Conservation (phyloP, 805 yeast species). For the Saccharomyces paradoxus region DNA sequence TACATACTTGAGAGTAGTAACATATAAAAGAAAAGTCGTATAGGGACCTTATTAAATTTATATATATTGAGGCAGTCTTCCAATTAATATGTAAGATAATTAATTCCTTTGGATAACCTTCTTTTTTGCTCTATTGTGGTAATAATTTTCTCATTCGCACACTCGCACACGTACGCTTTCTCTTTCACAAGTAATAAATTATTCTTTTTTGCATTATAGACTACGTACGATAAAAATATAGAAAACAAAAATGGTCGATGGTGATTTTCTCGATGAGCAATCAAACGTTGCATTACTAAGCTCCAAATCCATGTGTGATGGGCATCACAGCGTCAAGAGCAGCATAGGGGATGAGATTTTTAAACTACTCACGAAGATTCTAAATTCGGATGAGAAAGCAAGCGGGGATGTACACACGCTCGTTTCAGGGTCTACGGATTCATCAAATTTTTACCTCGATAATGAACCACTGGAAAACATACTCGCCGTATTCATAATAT, state of each 20-base stretch:
- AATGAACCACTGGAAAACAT: slow-evolving; percentile 1
- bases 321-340: neutral
- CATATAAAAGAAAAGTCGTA: neutral
- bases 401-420: neutral
- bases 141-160: neutral
- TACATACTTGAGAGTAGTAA: neutral
- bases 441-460: neutral
- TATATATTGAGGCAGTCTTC: neutral
- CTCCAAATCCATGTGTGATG: neutral
- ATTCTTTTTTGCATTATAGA: neutral
- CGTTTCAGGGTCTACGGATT: neutral
- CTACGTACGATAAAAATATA: neutral
- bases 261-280: neutral
- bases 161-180: neutral
- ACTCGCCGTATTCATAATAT: neutral
- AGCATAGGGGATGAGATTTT: neutral
- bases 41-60: neutral
- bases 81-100: neutral
- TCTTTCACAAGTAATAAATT: neutral
- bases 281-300: neutral
- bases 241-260: neutral
- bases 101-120: neutral
- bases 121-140: neutral
- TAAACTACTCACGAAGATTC: neutral
- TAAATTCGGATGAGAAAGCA: neutral